Conservation (phyloP, 371 early-diverging fungal species). For the Smittium mucronatum region DNA sequence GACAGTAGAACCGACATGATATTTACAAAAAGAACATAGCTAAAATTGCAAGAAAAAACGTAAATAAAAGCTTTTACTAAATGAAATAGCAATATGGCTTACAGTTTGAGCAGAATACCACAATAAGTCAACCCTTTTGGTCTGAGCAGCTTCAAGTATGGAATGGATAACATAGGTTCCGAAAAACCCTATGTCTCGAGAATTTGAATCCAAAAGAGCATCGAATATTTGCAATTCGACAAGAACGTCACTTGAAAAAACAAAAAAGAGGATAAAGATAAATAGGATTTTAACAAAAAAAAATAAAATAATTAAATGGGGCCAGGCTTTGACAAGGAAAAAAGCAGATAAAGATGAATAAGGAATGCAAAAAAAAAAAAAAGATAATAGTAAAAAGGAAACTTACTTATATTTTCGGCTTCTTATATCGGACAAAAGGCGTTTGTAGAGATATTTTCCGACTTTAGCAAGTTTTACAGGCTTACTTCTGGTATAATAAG, state of each 20-base stretch:
- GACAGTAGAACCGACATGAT: constrained; percentile 51
- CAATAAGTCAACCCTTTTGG: constrained; percentile 24
- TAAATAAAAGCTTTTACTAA: too few species aligned
- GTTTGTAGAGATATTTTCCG: constrained; percentile 66
- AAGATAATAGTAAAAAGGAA: constrained; percentile 55
- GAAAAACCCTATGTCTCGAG: constrained; percentile 38
- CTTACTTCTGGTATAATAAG: constrained; percentile 77
- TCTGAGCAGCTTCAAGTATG: constrained; percentile 15
- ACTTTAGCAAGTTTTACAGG: constrained; percentile 88
- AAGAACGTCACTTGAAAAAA: constrained; percentile 35
- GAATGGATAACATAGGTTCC: constrained; percentile 27
- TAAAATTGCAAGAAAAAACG: constrained; percentile 16
- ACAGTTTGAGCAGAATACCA: constrained; percentile 18
- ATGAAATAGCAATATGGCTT: too few species aligned
- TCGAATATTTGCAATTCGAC: constrained; percentile 10
- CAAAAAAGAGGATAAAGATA: constrained; percentile 29
- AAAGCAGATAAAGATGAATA: constrained; percentile 44
- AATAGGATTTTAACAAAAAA: constrained; percentile 47
- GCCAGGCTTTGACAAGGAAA: constrained; percentile 16
- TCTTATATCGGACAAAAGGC: constrained; percentile 51
- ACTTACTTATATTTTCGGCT: constrained; percentile 48
- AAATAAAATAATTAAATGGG: constrained; percentile 13
- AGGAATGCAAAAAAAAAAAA: constrained; percentile 55
- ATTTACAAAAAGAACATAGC: constrained; percentile 54
- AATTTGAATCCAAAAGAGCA: constrained; percentile 9